Conservation (phyloP, 306 rosid species). For the Spatholobus suberectus region DNA sequence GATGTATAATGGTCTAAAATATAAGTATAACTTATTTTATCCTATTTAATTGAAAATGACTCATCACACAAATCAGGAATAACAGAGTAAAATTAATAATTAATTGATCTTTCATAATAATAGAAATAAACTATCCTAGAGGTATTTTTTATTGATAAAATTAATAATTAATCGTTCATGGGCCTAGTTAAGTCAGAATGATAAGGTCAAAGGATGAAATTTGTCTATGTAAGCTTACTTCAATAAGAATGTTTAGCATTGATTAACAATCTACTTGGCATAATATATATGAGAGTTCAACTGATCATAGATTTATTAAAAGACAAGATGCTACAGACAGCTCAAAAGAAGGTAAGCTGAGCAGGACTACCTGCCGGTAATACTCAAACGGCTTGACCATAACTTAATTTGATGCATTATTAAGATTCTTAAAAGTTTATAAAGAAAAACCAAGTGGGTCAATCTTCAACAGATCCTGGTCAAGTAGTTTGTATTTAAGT, state of each 20-base stretch:
- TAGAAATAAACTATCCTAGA: background rate
- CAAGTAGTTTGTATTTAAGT: slow-evolving; percentile 21
- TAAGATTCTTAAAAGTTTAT: background rate
- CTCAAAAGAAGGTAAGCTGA: slow-evolving; percentile 17
- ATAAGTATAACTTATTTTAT: no score
- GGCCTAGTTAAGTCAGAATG: background rate
- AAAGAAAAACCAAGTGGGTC: slow-evolving; percentile 11
- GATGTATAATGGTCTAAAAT: no score
- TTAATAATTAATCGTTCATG: background rate
- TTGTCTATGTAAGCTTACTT: background rate
- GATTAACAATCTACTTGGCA: slow-evolving; percentile 11
- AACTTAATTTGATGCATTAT: slow-evolving; percentile 2
- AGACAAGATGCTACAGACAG: slow-evolving; percentile 34
- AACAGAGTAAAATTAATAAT: no score
- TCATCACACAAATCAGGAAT: no score
- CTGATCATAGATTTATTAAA: background rate
- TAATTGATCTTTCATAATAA: background rate
- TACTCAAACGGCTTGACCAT: slow-evolving; percentile 13
- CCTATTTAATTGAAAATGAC: no score
- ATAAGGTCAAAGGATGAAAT: background rate
- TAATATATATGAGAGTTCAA: background rate
- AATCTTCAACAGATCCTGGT: background rate
- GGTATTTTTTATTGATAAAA: background rate
- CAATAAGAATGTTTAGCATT: slow-evolving; percentile 11
- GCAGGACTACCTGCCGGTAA: background rate